Evolutionary conservation across 345 rosid genomes (phyloP), one percentile per base, ranked within the genome.

Genomic region (Murraya paniculata): DNA sequence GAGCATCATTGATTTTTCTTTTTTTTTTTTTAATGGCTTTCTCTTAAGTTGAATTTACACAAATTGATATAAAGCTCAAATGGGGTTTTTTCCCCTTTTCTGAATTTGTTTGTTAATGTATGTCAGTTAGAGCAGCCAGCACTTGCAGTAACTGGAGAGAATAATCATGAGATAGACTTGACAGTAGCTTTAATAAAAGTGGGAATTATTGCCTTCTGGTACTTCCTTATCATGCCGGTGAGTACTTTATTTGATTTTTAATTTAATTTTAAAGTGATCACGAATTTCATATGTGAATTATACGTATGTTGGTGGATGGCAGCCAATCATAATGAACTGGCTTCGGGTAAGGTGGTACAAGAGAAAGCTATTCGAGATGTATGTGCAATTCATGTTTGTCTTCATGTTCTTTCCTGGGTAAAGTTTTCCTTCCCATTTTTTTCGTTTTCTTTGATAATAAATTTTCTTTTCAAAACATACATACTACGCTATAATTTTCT

Each of bases 301-400:
- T 53, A 18, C 50, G 5, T 53, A 77, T 36, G 10, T 71, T 35
- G 68, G 67, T 82, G 33, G 57, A 62, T 69, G 76, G 72, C 86
- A 95, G 97, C 99, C 97, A 64, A 88, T 95, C 83, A 90, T 93
- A 79, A 88, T 93, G 97, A 93, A 93, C 87, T 93, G 97, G 97
- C 85, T 92, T 9, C 85, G 99, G 85, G 72, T 87, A 78, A 92
- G 96, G 79, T 88, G 92, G 97, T 95, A 95, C 85, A 91, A 82
- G 78, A 91, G 98, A 80, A 93, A 92, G 45, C 86, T 91, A 19
- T 48, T 93, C 55, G 96, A 95, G 83, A 95, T 89, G 98, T 92
- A 91, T 74, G 50, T 93, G 50, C 98, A 95, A 84, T 93, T 95
- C 89, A 93, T 93, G 98, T 91, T 72, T 83, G 90, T 92, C 81